These are phyloP conservation scores for Skeletonema menzelii DNA, from an alignment of 108 stramenopile genomes.

Conservation along the genomic window DNA sequence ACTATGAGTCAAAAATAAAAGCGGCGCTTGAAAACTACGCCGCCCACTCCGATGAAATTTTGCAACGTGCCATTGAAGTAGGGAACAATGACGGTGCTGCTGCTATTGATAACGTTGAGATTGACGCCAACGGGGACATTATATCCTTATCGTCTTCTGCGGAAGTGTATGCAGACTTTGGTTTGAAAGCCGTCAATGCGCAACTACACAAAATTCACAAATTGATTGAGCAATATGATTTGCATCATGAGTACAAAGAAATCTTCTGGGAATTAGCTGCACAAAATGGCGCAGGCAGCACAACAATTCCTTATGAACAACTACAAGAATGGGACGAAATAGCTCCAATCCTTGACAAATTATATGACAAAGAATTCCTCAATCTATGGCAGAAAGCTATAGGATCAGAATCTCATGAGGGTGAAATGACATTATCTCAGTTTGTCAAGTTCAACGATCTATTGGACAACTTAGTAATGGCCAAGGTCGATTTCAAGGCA, in stretches of 20 bases:
- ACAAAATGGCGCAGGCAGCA: background rate
- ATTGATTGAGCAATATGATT: background rate
- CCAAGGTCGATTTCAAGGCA: background rate
- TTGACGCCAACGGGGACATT: background rate
- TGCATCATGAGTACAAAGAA: background rate
- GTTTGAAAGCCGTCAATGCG: background rate
- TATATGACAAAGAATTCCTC: background rate
- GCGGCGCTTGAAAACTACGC: slow-evolving; percentile 7
- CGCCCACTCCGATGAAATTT: background rate
- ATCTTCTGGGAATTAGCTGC: background rate
- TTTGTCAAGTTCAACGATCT: background rate
- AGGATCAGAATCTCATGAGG: background rate
- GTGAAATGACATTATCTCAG: background rate
- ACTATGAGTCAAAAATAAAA: slow-evolving; percentile 8
- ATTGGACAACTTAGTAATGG: background rate
- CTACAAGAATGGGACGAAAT: background rate
- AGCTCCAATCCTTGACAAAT: background rate
- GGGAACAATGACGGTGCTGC: background rate
- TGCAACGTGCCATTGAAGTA: background rate
- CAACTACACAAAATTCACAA: background rate
- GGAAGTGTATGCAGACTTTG: background rate
- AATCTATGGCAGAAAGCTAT: background rate
- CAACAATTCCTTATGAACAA: background rate
- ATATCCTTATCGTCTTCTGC: background rate
- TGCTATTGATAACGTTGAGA: background rate